Conservation (phyloP, 2,329 filamentous ascomycete species). For the Calonectria pteridis region DNA sequence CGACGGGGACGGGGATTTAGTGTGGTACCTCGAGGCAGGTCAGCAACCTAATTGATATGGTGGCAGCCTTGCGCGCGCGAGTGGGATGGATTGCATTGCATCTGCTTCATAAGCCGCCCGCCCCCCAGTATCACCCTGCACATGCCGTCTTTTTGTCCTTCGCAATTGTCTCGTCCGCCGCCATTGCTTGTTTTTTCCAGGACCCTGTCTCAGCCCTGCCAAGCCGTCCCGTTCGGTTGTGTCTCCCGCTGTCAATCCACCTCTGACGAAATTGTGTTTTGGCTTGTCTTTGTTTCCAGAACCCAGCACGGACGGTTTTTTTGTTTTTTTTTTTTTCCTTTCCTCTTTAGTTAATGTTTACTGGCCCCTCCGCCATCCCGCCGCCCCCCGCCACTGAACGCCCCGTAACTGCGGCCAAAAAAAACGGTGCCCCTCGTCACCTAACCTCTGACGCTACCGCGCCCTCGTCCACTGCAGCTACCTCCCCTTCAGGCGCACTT, state of each 20-base stretch:
- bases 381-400: slow-evolving; percentile 13
- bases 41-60: slow-evolving; percentile 9
- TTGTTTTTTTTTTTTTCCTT: not conserved
- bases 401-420: slow-evolving; percentile 9
- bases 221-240: slow-evolving; percentile 6
- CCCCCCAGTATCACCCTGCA: not conserved
- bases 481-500: not conserved
- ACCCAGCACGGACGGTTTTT: slow-evolving; percentile 19
- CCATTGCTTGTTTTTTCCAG: not conserved
- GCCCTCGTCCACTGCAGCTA: not conserved
- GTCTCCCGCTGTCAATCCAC: slow-evolving; percentile 11
- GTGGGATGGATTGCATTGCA: not conserved
- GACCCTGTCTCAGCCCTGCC: slow-evolving; percentile 25
- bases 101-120: slow-evolving; percentile 6
- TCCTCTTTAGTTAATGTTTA: not conserved
- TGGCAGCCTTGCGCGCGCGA: slow-evolving; percentile 16
- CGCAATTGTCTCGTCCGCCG: not conserved
- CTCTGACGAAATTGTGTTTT: slow-evolving; percentile 3
- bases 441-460: slow-evolving; percentile 13
- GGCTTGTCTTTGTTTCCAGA: slow-evolving; percentile 18
- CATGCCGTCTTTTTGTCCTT: not conserved
- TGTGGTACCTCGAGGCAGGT: not conserved
- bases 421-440: not conserved
- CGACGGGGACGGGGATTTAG: slow-evolving; percentile 7
- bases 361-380: slow-evolving; percentile 26